Evolutionary conservation across 2,329 filamentous ascomycete species (phyloP).

Genomic region (Aspergillus sp.): DNA sequence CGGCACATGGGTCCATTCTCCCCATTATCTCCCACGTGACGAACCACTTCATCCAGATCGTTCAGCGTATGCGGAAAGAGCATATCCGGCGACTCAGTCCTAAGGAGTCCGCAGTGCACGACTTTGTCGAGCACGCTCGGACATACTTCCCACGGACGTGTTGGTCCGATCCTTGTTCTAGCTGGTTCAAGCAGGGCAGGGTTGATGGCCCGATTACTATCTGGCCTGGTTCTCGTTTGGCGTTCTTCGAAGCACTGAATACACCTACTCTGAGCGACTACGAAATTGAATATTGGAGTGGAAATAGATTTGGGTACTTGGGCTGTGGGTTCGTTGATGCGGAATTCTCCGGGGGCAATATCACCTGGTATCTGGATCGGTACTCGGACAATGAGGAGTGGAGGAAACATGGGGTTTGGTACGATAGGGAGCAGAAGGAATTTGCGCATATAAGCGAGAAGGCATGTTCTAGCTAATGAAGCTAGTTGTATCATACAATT

Average conservation of each 20-base stretch:
- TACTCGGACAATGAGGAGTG: constrained; percentile 10
- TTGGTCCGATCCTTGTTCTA: constrained; percentile 19
- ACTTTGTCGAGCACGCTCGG: constrained; percentile 18
- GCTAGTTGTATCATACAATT: not conserved
- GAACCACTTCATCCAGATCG: constrained; percentile 11
- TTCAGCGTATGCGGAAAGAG: constrained; percentile 13
- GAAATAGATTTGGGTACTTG: constrained; percentile 16
- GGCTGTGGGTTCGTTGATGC: constrained; percentile 14
- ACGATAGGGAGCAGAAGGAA: constrained; percentile 4
- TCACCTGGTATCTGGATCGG: constrained; percentile 16
- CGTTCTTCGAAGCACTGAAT: constrained; percentile 8
- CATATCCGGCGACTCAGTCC: constrained; percentile 17
- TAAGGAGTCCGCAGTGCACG: constrained; percentile 3
- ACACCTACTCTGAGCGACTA: constrained; percentile 11
- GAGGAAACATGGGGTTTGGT: not conserved
- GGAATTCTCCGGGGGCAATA: constrained; percentile 4
- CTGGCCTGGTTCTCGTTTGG: constrained; percentile 17
- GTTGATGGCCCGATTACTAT: constrained; percentile 5
- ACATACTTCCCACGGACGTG: constrained; percentile 19
- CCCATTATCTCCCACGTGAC: constrained; percentile 9
- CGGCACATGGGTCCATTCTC: constrained; percentile 15
- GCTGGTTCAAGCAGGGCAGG: constrained; percentile 21
- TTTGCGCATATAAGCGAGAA: not conserved
- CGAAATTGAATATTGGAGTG: constrained; percentile 17
- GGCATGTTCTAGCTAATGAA: not conserved